phyloP scores from a whole-genome alignment of 208 protist genomes.

The Acanthamoeba rhysodes region DNA sequence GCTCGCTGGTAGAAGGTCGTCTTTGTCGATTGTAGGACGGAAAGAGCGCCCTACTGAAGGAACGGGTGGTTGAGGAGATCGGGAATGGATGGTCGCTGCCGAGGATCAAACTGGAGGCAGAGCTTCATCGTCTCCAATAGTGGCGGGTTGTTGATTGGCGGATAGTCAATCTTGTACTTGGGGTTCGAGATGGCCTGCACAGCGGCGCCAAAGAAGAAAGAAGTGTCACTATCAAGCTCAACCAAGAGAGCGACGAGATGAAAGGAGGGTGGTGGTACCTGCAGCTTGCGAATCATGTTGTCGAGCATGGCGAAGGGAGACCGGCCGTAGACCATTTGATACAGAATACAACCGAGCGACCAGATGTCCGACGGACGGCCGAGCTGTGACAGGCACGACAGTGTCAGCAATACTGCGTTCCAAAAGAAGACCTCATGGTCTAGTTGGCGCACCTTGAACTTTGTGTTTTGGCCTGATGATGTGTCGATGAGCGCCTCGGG shows the following conservation, averaged over 20 bases:
- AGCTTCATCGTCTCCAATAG: conserved; percentile 84
- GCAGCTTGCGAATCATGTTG: conserved; percentile 84
- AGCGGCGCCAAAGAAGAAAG: background rate
- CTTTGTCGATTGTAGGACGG: too few relatives aligned
- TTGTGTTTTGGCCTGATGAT: conserved; percentile 29
- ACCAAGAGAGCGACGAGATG: background rate
- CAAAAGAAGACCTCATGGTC: background rate
- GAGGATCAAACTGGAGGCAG: conserved; percentile 87
- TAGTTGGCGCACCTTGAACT: conserved; percentile 54
- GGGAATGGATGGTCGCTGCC: conserved; percentile 84
- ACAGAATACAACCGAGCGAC: conserved; percentile 90
- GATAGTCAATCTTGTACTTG: conserved; percentile 84
- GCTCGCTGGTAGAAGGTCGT: too few relatives aligned
- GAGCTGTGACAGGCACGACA: conserved; percentile 78
- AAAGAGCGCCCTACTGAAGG: conserved; percentile 68
- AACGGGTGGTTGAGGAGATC: conserved; percentile 89
- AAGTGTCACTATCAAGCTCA: background rate
- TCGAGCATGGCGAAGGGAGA: conserved; percentile 84
- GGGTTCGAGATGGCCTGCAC: conserved; percentile 83
- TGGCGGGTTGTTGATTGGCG: conserved; percentile 72
- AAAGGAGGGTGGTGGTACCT: background rate
- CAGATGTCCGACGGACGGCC: conserved; percentile 89
- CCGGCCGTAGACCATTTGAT: conserved; percentile 90
- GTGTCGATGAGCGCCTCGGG: conserved; percentile 87
- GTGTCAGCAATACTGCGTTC: background rate